Base-by-base conservation (phyloP, 495 filamentous ascomycete species). In the Annulohypoxylon stygium region DNA sequence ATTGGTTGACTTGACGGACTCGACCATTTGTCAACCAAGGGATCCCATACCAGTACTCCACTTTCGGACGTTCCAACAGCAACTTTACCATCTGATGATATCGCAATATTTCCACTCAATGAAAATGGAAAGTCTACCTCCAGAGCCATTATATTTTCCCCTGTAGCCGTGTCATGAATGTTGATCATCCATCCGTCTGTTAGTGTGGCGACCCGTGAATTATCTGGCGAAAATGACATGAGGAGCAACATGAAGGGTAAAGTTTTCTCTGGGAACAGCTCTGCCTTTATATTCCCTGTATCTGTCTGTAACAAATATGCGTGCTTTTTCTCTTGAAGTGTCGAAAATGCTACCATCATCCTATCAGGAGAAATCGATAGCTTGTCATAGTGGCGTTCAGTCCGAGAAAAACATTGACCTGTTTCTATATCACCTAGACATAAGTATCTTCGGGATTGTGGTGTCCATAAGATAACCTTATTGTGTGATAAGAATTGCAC, bases 401-500 rank as follows among this genome's bases (percentile, higher is more conserved):
- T 36, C 48, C 1, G 4, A 26, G 1, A 26, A 14, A 33, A 7
- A 14, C 18, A 20, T 25, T 50, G 10, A 2, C 41, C 18, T 1
- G 36, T 60, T 41, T 33, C 37, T 11, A 63, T 25, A 20, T 39
- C 36, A 36, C 25, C 45, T 37, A 50, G 14, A n/a, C n/a, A n/a
- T n/a, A n/a, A n/a, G n/a, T n/a, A n/a, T n/a, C n/a, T n/a, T n/a
- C n/a, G n/a, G n/a, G n/a, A n/a, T n/a, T n/a, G n/a, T n/a, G n/a
- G n/a, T 43, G 51, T 33, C 50, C 50, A 54, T 0, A 54, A 33
- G n/a, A 63, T 0, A 63, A 51, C 7, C 25, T 63, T 30, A 51
- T 53, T 53, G 26, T 51, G 16, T 30, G 8, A 12, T 45, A 45
- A 63, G 30, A 63, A 63, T n/a, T 62, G 1, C 11, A 62, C 50